Evolutionary conservation across 176 grass and related monocot genomes (phyloP).

Genomic region (Bonia amplexicaulis): DNA sequence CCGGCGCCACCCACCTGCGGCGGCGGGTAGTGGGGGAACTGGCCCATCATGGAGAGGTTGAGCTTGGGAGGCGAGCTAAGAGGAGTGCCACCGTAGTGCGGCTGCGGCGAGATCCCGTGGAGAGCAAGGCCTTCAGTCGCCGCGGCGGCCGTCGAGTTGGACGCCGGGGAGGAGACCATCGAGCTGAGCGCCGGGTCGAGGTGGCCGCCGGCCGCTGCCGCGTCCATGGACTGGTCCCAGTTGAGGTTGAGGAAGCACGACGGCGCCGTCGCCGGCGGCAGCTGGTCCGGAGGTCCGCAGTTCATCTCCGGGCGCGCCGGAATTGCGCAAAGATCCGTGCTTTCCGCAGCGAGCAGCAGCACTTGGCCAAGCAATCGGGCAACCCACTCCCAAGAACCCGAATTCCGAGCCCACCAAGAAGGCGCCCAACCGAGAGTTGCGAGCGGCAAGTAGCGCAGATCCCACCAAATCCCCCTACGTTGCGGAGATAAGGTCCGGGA

Average conservation of each 20-base stretch:
- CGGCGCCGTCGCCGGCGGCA: constrained; percentile 37
- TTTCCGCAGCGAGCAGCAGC: constrained; percentile 1
- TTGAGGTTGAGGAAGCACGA: constrained; percentile 84
- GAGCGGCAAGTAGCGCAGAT: constrained; percentile 6
- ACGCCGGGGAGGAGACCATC: constrained; percentile 60
- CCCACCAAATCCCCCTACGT: constrained; percentile 58
- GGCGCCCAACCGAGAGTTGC: constrained; percentile 7
- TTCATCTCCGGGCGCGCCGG: constrained; percentile 55
- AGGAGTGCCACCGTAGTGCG: constrained; percentile 48
- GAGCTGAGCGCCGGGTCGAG: constrained; percentile 53
- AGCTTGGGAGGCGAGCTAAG: constrained; percentile 71
- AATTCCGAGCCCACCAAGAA: constrained; percentile 9
- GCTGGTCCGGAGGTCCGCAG: constrained; percentile 55
- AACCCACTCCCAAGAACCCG: neutral
- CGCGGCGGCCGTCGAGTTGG: constrained; percentile 41
- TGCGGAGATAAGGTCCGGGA: constrained; percentile 31
- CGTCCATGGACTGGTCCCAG: constrained; percentile 80
- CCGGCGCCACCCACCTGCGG: constrained; percentile 31
- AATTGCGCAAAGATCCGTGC: constrained; percentile 36
- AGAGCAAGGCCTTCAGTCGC: constrained; percentile 36
- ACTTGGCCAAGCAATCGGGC: constrained; percentile 25
- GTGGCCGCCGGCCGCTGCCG: constrained; percentile 28
- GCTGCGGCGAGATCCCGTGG: constrained; percentile 60
- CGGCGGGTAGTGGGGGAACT: constrained; percentile 40
- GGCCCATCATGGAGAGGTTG: constrained; percentile 65